A percentile compares a stretch with the other conserved stretches of the same genome.
Conservation (phyloP, 345 rosid genomes). For the Pugionium dolabratum region DNA sequence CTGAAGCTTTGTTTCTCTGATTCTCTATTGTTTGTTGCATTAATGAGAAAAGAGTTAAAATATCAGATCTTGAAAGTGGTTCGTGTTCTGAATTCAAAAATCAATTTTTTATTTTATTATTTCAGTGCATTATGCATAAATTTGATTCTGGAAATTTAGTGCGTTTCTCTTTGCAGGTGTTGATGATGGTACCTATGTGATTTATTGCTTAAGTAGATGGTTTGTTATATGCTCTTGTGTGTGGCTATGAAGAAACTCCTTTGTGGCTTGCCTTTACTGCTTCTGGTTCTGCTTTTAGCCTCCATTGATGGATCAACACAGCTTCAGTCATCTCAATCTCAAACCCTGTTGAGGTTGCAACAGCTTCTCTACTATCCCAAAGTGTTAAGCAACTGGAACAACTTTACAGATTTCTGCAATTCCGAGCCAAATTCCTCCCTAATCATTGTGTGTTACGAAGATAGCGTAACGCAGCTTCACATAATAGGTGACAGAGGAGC, state of each 20-base stretch:
- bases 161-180: constrained; percentile 31
- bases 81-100: constrained; percentile 17
- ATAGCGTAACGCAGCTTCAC: constrained; percentile 77
- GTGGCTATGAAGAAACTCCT: constrained; percentile 49
- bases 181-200: constrained; percentile 25
- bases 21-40: constrained; percentile 13
- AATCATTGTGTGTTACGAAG: constrained; percentile 85
- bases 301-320: constrained; percentile 55
- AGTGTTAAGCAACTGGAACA: constrained; percentile 69
- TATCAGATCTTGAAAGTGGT: constrained; percentile 25
- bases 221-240: constrained; percentile 15
- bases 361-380: constrained; percentile 63
- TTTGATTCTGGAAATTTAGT: constrained; percentile 31
- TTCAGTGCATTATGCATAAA: background rate
- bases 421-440: constrained; percentile 59
- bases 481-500: constrained; percentile 59
- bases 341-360: constrained; percentile 67
- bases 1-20: background rate
- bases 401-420: constrained; percentile 77
- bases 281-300: constrained; percentile 44
- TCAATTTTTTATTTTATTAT: background rate
- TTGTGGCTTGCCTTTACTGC: constrained; percentile 39
- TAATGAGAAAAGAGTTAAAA: constrained; percentile 5
- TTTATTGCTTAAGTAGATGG: constrained; percentile 1
- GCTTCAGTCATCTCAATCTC: constrained; percentile 70